Evolutionary conservation across 306 rosid genomes (phyloP).

Genomic region (Arachis hypogaea): DNA sequence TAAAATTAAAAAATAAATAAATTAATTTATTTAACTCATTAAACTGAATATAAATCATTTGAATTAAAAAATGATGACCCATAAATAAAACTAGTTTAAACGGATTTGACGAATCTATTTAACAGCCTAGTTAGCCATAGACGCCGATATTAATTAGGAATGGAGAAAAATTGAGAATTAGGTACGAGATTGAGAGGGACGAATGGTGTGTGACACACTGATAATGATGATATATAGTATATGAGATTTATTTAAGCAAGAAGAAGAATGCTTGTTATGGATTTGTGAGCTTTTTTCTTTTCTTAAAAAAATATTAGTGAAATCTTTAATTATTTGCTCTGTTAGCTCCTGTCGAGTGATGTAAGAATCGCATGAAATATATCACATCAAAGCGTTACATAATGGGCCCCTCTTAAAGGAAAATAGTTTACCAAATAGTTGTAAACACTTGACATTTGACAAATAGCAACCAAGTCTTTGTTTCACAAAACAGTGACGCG

Average conservation of each 20-base stretch:
- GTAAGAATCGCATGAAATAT: constrained; percentile 5
- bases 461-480: constrained; percentile 27
- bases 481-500: constrained; percentile 20
- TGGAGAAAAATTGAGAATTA: neutral
- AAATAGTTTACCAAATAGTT: constrained; percentile 36
- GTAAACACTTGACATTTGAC: constrained; percentile 35
- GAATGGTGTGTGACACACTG: neutral
- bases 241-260: neutral
- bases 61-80: no score
- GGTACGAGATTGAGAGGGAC: neutral
- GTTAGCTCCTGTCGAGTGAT: neutral
- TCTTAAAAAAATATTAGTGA: no score
- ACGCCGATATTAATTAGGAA: no score
- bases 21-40: no score
- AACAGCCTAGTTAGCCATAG: neutral
- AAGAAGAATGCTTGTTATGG: neutral
- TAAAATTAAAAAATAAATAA: no score
- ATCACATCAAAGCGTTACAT: constrained; percentile 31
- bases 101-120: no score
- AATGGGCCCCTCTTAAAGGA: constrained; percentile 14
- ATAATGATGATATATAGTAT: neutral
- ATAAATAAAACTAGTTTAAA: no score
- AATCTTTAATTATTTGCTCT: constrained; percentile 21
- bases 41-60: no score
- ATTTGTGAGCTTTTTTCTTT: constrained; percentile 1